Conservation (phyloP, 2,329 filamentous ascomycete genomes). For the Penicillium griseofulvum region DNA sequence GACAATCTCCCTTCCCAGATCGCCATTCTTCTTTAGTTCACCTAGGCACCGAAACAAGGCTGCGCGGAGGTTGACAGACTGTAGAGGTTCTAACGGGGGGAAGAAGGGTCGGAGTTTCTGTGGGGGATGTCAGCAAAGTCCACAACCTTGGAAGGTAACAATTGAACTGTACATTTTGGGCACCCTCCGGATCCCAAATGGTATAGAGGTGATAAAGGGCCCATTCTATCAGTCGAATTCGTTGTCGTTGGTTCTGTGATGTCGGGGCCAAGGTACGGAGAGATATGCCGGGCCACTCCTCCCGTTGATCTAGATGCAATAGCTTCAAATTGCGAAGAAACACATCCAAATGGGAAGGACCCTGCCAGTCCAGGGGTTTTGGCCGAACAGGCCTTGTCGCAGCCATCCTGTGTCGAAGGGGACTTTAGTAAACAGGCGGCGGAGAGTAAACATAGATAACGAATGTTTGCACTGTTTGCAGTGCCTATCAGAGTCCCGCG, state of each 20-base stretch:
- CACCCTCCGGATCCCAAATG: slow-evolving; percentile 75
- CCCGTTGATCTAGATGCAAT: slow-evolving; percentile 70
- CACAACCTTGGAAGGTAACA: neutral
- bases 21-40: slow-evolving; percentile 81
- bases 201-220: slow-evolving; percentile 81
- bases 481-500: slow-evolving; percentile 11
- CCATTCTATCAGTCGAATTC: slow-evolving; percentile 84
- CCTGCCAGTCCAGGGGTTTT: slow-evolving; percentile 37
- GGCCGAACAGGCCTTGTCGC: slow-evolving; percentile 29
- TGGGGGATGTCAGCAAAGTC: slow-evolving; percentile 8
- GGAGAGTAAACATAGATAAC: slow-evolving; percentile 26
- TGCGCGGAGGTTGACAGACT: slow-evolving; percentile 85
- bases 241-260: slow-evolving; percentile 73
- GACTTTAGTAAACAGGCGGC: slow-evolving; percentile 11
- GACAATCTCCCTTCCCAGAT: slow-evolving; percentile 73
- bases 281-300: slow-evolving; percentile 79
- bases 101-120: slow-evolving; percentile 89
- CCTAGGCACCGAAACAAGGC: slow-evolving; percentile 79
- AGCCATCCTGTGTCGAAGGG: slow-evolving; percentile 30
- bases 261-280: slow-evolving; percentile 68
- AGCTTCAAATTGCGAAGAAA: slow-evolving; percentile 83
- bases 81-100: slow-evolving; percentile 82
- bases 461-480: slow-evolving; percentile 27
- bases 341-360: slow-evolving; percentile 57
- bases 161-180: slow-evolving; percentile 59